These are phyloP conservation scores for Nakaseomyces glabratus DNA, from an alignment of 1,139 yeast species.

Conservation along the genomic window DNA sequence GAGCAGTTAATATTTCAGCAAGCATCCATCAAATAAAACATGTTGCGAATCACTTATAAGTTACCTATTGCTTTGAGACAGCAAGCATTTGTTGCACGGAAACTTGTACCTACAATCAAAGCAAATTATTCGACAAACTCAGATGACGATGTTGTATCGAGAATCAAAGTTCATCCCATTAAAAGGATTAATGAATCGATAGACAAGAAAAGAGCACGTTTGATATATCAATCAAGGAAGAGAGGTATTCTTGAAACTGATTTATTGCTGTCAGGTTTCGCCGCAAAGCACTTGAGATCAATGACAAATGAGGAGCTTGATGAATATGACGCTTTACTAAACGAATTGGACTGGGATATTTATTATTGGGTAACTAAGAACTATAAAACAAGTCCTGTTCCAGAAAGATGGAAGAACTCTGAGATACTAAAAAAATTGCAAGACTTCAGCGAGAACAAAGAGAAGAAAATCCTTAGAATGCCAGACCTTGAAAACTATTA, in stretches of 20 bases:
- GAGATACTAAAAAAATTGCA: slow-evolving; percentile 58
- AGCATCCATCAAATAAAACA: no score
- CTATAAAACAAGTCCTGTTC: slow-evolving; percentile 71
- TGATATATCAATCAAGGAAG: slow-evolving; percentile 85
- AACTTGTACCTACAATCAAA: no score
- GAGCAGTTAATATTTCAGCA: no score
- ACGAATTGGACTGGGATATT: slow-evolving; percentile 97
- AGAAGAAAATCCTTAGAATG: slow-evolving; percentile 73
- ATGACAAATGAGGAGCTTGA: slow-evolving; percentile 63
- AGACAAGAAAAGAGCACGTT: slow-evolving; percentile 73
- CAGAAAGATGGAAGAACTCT: slow-evolving; percentile 72
- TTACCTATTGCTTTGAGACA: no score
- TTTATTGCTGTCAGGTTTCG: slow-evolving; percentile 73
- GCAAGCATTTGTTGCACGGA: no score
- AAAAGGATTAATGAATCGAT: slow-evolving; percentile 66
- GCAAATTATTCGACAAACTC: slow-evolving; percentile 4
- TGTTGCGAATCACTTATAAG: no score
- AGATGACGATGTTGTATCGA: slow-evolving; percentile 20
- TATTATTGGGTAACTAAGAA: slow-evolving; percentile 95
- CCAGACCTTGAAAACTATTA: slow-evolving; percentile 45
- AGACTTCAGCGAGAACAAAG: slow-evolving; percentile 64
- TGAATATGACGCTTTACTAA: slow-evolving; percentile 78
- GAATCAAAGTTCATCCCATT: slow-evolving; percentile 62
- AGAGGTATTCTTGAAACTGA: slow-evolving; percentile 95
- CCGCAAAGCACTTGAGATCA: slow-evolving; percentile 55